Conservation (phyloP, 2,329 filamentous ascomycete species). For the Talaromyces sp. region DNA sequence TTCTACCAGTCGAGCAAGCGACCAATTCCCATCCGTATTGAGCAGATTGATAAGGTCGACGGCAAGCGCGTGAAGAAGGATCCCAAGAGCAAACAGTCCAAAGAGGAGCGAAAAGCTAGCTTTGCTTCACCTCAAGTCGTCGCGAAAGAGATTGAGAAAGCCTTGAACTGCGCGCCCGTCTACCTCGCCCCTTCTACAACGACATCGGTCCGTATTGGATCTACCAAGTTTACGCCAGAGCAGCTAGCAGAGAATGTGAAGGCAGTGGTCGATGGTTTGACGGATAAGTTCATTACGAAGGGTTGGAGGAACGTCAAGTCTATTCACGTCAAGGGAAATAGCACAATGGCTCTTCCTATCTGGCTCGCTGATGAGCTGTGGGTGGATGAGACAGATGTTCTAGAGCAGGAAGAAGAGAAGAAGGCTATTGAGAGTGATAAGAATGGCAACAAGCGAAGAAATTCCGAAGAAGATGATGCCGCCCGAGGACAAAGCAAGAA, state of each 20-base stretch:
- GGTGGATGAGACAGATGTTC: constrained; percentile 71
- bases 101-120: constrained; percentile 39
- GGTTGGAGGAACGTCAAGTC: constrained; percentile 83
- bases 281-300: constrained; percentile 76
- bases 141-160: constrained; percentile 75
- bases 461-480: constrained; percentile 30
- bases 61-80: constrained; percentile 59
- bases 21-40: constrained; percentile 76
- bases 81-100: constrained; percentile 40
- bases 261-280: constrained; percentile 64
- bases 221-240: constrained; percentile 68
- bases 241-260: constrained; percentile 78
- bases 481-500: constrained; percentile 34
- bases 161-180: constrained; percentile 73
- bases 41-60: constrained; percentile 59
- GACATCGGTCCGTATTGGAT: constrained; percentile 75
- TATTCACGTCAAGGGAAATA: constrained; percentile 85
- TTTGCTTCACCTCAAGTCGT: constrained; percentile 63
- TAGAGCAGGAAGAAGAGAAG: constrained; percentile 46
- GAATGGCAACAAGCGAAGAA: constrained; percentile 56
- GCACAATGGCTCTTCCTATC: constrained; percentile 85
- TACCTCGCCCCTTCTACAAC: constrained; percentile 75
- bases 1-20: constrained; percentile 90
- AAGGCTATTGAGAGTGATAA: constrained; percentile 35
- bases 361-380: constrained; percentile 93